These are phyloP conservation scores for Beauveria asiatica DNA, from an alignment of 2,329 filamentous ascomycete species.

Conservation along the genomic window DNA sequence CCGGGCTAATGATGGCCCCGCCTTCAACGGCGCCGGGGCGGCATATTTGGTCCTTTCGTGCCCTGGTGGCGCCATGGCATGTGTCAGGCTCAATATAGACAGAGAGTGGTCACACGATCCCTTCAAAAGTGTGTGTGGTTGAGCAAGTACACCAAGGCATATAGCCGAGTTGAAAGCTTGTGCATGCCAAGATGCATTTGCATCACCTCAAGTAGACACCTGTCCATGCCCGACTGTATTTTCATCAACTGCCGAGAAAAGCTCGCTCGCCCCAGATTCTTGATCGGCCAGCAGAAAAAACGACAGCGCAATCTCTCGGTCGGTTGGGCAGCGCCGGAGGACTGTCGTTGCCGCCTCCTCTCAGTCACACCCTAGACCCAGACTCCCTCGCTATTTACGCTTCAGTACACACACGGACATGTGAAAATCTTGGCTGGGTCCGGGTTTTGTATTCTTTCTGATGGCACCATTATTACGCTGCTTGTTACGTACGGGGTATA, in stretches of 20 bases:
- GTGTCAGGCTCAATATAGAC: not conserved
- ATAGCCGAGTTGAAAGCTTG: not conserved
- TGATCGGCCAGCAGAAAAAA: no score
- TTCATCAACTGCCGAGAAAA: not conserved
- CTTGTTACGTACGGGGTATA: not conserved
- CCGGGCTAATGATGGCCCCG: not conserved
- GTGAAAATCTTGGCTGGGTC: not conserved
- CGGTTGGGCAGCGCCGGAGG: no score
- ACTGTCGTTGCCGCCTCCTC: no score
- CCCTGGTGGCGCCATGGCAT: not conserved
- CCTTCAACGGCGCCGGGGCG: not conserved
- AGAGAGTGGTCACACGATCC: not conserved
- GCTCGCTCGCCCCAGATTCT: no score
- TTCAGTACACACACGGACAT: not conserved
- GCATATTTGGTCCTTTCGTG: not conserved
- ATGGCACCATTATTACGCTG: not conserved
- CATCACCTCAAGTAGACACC: not conserved
- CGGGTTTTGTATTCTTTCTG: not conserved
- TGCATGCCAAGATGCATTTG: not conserved
- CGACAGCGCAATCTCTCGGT: no score
- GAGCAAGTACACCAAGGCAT: not conserved
- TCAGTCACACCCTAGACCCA: no score
- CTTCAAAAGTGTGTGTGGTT: not conserved
- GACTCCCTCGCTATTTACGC: not conserved
- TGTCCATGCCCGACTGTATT: not conserved